These are phyloP conservation scores for Trichomonascaceae sp. DNA, from an alignment of 1,139 yeast species.

Conservation along the genomic window DNA sequence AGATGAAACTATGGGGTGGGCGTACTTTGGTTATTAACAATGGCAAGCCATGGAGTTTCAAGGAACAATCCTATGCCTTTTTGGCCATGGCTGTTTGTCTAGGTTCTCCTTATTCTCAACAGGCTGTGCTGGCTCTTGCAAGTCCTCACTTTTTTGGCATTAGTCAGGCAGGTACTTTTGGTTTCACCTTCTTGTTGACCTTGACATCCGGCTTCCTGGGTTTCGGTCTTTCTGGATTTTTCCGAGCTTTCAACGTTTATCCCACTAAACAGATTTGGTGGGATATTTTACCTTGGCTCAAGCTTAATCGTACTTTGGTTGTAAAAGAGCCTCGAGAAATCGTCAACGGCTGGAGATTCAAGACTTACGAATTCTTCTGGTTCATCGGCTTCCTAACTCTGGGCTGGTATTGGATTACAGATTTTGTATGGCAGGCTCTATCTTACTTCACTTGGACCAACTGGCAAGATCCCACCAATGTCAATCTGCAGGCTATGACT, in stretches of 20 bases:
- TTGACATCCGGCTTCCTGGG: constrained; percentile 54
- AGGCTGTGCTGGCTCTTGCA: constrained; percentile 28
- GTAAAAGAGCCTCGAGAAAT: constrained; percentile 22
- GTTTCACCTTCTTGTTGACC: constrained; percentile 44
- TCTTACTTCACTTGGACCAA: constrained; percentile 55
- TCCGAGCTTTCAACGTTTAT: constrained; percentile 51
- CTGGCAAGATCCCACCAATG: constrained; percentile 54
- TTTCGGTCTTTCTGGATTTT: constrained; percentile 54
- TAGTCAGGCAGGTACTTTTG: constrained; percentile 35
- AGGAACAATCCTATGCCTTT: constrained; percentile 63
- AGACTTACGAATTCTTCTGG: constrained; percentile 44
- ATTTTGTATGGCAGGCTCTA: constrained; percentile 44
- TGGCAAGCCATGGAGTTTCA: constrained; percentile 61
- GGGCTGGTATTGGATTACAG: constrained; percentile 56
- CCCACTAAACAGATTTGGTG: constrained; percentile 59
- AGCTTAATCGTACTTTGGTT: constrained; percentile 50
- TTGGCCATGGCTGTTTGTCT: constrained; percentile 23
- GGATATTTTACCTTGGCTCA: constrained; percentile 45
- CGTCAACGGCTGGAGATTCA: constrained; percentile 48
- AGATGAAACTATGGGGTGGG: constrained; percentile 39
- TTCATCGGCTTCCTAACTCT: constrained; percentile 35
- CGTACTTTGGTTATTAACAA: constrained; percentile 40
- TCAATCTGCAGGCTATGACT: constrained; percentile 47
- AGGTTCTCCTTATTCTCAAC: constrained; percentile 38
- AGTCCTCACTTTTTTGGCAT: constrained; percentile 27